Percentiles rank a stretch among this genome's conserved stretches.
Evolutionary conservation across 2,329 filamentous ascomycete species (phyloP).

Genomic region (Trichoderma guizhouense): DNA sequence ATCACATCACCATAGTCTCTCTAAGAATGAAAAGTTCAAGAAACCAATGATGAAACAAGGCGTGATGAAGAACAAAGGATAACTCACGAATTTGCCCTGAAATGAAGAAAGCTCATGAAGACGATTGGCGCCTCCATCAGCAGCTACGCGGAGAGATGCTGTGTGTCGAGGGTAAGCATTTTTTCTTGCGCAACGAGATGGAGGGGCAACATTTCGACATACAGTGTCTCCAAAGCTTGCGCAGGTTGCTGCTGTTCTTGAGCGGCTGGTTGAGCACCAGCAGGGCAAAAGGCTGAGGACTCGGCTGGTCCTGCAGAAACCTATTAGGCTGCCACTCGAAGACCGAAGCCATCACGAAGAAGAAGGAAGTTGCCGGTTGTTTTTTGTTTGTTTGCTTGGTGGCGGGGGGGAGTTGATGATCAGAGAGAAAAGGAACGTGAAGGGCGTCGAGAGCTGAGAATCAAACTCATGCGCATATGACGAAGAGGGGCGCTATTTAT

Average conservation of each 20-base stretch:
- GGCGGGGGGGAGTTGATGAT: background rate
- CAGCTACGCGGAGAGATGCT: slow-evolving; percentile 71
- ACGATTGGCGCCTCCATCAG: slow-evolving; percentile 86
- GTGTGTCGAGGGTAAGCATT: background rate
- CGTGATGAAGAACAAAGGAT: background rate
- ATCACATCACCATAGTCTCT: background rate
- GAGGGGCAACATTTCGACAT: slow-evolving; percentile 19
- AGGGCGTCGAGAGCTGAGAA: background rate
- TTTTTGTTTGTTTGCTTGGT: background rate
- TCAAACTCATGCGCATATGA: background rate
- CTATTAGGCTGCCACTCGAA: slow-evolving; percentile 42
- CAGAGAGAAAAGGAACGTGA: background rate
- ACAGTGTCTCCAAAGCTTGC: slow-evolving; percentile 50
- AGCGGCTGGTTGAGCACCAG: slow-evolving; percentile 53
- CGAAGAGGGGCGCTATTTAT: slow-evolving; percentile 8
- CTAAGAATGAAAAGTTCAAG: background rate
- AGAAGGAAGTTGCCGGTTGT: background rate
- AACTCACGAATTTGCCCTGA: slow-evolving; percentile 41
- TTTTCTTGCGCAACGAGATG: background rate
- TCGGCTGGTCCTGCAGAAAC: slow-evolving; percentile 34
- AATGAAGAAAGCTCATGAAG: slow-evolving; percentile 51
- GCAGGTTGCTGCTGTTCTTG: slow-evolving; percentile 43
- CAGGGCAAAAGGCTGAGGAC: slow-evolving; percentile 40
- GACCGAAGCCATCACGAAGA: slow-evolving; percentile 23
- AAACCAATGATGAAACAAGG: background rate